These are phyloP conservation scores for Cardamine resedifolia DNA, from an alignment of 345 rosid genomes.

Conservation along the genomic window DNA sequence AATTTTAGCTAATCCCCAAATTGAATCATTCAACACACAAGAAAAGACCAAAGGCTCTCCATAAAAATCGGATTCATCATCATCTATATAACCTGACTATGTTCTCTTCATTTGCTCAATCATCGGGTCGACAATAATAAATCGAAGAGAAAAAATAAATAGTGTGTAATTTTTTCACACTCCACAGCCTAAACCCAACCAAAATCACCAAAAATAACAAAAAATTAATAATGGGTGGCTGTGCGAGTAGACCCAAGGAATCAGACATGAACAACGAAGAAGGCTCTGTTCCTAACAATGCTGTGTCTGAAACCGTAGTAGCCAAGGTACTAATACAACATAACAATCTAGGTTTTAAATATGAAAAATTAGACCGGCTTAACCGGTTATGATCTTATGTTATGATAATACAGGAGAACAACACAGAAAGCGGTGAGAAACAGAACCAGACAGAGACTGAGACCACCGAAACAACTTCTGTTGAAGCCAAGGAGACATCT, in stretches of 20 bases:
- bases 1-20: slow-evolving; percentile 15
- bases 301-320: slow-evolving; percentile 32
- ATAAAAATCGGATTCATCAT: slow-evolving; percentile 7
- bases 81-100: slow-evolving; percentile 26
- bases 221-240: slow-evolving; percentile 52
- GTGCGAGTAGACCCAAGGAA: slow-evolving; percentile 56
- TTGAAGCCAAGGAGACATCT: slow-evolving; percentile 25
- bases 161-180: slow-evolving; percentile 10
- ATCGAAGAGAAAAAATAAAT: slow-evolving; percentile 15
- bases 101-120: slow-evolving; percentile 28
- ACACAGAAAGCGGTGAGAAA: slow-evolving; percentile 33
- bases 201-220: slow-evolving; percentile 14
- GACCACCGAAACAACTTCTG: slow-evolving; percentile 32
- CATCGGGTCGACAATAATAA: slow-evolving; percentile 29
- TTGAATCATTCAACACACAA: slow-evolving; percentile 4
- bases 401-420: slow-evolving; percentile 30
- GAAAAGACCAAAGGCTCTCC: slow-evolving; percentile 17
- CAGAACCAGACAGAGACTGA: slow-evolving; percentile 24
- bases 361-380: background rate
- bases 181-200: slow-evolving; percentile 40
- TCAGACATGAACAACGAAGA: slow-evolving; percentile 36
- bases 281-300: slow-evolving; percentile 33
- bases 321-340: slow-evolving; percentile 25
- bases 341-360: background rate
- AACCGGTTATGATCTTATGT: background rate